These are phyloP conservation scores for Aspergillus carlsbadensis DNA, from an alignment of 495 filamentous ascomycete genomes.

Conservation along the genomic window DNA sequence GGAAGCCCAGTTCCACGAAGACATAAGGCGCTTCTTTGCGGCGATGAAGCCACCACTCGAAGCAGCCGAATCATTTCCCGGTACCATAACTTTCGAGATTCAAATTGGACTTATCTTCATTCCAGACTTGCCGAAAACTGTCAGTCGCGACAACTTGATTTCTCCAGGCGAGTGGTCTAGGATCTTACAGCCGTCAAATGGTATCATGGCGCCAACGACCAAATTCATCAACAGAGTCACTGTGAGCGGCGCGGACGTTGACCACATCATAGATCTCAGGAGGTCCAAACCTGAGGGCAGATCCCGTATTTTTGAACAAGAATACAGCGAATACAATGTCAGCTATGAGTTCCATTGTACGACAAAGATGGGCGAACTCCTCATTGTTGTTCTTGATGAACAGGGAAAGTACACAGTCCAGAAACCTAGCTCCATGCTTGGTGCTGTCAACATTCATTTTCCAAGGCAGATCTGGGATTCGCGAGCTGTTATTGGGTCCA, in stretches of 20 bases:
- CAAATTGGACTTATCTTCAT: conserved; percentile 38
- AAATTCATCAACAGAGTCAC: conserved; percentile 37
- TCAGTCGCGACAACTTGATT: conserved; percentile 9
- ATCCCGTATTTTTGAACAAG: conserved; percentile 30
- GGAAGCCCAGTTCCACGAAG: not conserved
- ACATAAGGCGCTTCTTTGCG: conserved; percentile 21
- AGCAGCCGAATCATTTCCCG: conserved; percentile 30
- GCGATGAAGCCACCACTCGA: conserved; percentile 24
- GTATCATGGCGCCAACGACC: conserved; percentile 17
- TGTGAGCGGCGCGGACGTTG: conserved; percentile 33
- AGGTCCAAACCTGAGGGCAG: conserved; percentile 22
- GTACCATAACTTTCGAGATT: conserved; percentile 31
- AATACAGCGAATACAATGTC: conserved; percentile 27
- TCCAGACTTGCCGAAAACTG: conserved; percentile 22
- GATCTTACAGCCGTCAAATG: conserved; percentile 23
- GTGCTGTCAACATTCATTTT: conserved; percentile 40
- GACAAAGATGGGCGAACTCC: conserved; percentile 19
- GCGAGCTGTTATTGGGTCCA: conserved; percentile 19
- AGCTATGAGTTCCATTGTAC: conserved; percentile 54
- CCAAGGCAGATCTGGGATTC: conserved; percentile 50
- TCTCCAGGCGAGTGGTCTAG: conserved; percentile 25
- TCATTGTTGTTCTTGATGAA: conserved; percentile 52
- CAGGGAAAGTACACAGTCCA: conserved; percentile 26
- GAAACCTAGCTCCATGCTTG: conserved; percentile 18
- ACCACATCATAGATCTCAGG: conserved; percentile 36